These are phyloP conservation scores for Dothideomycetes sp. DNA, from an alignment of 2,329 filamentous ascomycete species.

Conservation along the genomic window DNA sequence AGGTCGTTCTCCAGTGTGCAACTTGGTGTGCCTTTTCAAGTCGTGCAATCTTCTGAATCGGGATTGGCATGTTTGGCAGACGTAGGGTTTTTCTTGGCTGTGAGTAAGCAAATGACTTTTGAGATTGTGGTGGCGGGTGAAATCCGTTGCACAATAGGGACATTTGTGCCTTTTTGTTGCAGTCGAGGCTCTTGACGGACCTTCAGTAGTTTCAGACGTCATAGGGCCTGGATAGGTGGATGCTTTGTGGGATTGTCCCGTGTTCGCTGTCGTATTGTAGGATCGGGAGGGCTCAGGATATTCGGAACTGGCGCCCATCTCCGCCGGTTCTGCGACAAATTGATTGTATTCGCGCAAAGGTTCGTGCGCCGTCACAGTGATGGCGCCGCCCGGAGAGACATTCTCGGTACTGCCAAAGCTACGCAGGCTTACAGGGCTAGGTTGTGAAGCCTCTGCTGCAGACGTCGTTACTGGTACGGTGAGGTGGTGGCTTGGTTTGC, in stretches of 20 bases:
- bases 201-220: slow-evolving; percentile 36
- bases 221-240: slow-evolving; percentile 56
- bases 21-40: slow-evolving; percentile 88
- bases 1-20: slow-evolving; percentile 91
- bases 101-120: slow-evolving; percentile 96
- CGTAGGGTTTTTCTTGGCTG: slow-evolving; percentile 95
- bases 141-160: slow-evolving; percentile 91
- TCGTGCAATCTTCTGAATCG: slow-evolving; percentile 90
- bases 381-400: slow-evolving; percentile 19
- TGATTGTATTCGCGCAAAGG: slow-evolving; percentile 1
- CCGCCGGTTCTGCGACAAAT: slow-evolving; percentile 27
- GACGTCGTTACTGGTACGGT: slow-evolving; percentile 37
- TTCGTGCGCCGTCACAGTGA: slow-evolving; percentile 33
- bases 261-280: slow-evolving; percentile 16
- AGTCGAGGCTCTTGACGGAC: slow-evolving; percentile 53
- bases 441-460: slow-evolving; percentile 39
- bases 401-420: slow-evolving; percentile 46
- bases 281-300: slow-evolving; percentile 25
- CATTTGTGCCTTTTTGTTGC: slow-evolving; percentile 89
- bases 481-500: slow-evolving; percentile 39
- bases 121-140: slow-evolving; percentile 92
- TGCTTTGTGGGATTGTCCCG: slow-evolving; percentile 40
- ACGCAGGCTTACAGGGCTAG: slow-evolving; percentile 44
- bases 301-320: slow-evolving; percentile 23
- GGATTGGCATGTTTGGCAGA: slow-evolving; percentile 86